Conservation (phyloP, 2,329 filamentous ascomycete genomes). For the Colletotrichum agaves region DNA sequence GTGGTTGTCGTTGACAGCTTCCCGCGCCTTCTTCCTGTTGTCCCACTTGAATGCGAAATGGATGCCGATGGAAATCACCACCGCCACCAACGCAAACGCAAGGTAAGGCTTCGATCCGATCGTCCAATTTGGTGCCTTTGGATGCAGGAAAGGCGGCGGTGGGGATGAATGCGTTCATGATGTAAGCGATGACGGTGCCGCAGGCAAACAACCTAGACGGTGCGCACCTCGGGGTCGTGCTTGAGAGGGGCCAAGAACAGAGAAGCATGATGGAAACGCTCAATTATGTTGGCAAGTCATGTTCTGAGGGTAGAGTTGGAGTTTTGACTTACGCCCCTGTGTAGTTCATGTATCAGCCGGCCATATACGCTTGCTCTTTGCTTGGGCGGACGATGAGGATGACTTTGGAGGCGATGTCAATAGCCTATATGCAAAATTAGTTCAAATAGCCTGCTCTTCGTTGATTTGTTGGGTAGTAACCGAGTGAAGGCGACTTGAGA, state of each 20-base stretch:
- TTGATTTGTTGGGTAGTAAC: neutral
- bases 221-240: slow-evolving; percentile 25
- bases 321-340: slow-evolving; percentile 22
- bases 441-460: neutral
- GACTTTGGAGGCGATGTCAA: slow-evolving; percentile 24
- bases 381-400: slow-evolving; percentile 23
- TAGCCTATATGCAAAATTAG: neutral
- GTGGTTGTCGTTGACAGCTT: slow-evolving; percentile 7
- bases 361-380: slow-evolving; percentile 26
- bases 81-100: slow-evolving; percentile 10
- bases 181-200: slow-evolving; percentile 14
- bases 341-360: slow-evolving; percentile 34
- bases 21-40: slow-evolving; percentile 16
- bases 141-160: slow-evolving; percentile 21
- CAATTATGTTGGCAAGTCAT: neutral
- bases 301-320: fast-evolving
- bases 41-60: slow-evolving; percentile 32
- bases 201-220: slow-evolving; percentile 32
- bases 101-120: slow-evolving; percentile 25
- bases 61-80: slow-evolving; percentile 15
- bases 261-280: slow-evolving; percentile 29
- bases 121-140: slow-evolving; percentile 20
- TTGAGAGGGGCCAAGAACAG: slow-evolving; percentile 22
- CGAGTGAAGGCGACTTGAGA: too few relatives aligned
- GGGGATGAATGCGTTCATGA: slow-evolving; percentile 32